Base-by-base conservation (phyloP, 2,329 filamentous ascomycete species). In the Rachicladosporium sp. region DNA sequence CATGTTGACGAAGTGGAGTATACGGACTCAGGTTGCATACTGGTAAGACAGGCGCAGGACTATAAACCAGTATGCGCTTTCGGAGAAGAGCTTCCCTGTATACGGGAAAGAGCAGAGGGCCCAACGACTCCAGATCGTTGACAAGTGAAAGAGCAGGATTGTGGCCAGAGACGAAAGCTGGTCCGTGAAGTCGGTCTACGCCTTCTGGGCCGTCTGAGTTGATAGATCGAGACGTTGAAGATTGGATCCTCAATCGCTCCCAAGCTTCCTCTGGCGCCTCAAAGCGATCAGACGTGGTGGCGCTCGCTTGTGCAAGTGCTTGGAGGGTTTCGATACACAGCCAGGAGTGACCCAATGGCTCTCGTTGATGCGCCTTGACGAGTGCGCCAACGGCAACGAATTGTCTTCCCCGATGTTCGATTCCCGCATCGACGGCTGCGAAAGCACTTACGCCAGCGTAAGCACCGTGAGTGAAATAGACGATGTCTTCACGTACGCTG, bases 391-490 rank as follows among this genome's bases (percentile, higher is more conserved):
- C 86, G 10, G 89, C 83, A 46, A 95, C 78, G 78, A 98, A 95
- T 51, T 82, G 77, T 36, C 91, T 91, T 68, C 93, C 84, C 44
- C 91, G 80, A 38, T 84, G 76, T 38, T 76, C 77, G 50, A 85
- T 82, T 10, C 81, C 78, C 36, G 85, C 87, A 2, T 82, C 80
- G 47, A 74, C 75, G 59, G 93, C 93, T 58, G 91, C 70, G 58
- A 95, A 98, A 21, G 88, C 87, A 65, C 87, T 94, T 50, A 96
- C 71, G 21, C 91, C 91, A 4, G 87, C 88, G 64, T 87, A 80
- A 34, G 76, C 70, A 34, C 43, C 51, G 56, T 96, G 87, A 33
- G 93, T 79, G 60, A 96, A 98, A 67, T 96, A 98, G 62, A 82
- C 69, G 37, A 96, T 69, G 61, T 98, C 91, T 49, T 88, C 78